Evolutionary conservation across 306 rosid species (phyloP), one percentile per base, ranked within the genome.

Genomic region (Cucumis melo): DNA sequence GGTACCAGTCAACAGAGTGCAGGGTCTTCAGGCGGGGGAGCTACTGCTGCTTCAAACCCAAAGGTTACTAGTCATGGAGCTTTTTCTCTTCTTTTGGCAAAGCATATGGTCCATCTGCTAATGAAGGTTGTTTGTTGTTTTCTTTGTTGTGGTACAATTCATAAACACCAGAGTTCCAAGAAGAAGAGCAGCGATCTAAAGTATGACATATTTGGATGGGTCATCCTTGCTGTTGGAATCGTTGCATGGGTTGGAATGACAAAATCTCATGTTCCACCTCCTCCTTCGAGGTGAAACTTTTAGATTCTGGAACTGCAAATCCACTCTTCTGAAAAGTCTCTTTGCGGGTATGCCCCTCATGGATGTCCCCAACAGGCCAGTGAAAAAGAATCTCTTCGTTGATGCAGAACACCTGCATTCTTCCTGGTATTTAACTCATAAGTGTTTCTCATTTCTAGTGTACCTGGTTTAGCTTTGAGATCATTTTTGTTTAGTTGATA

Each of bases 141-240:
- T 76, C n/a, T 48, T 77, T 20, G 32, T 29, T 77, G 75, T 61
- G 48, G 8, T 38, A 36, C 27, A 64, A 64, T 64, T 38, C 19
- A 32, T 15, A 53, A 77, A 46, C 51, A 20, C 50, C 89, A 91
- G 96, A 85, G 81, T 78, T 84, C 91, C 78, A 87, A 87, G 86
- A 82, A 54, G 64, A 89, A 79, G 84, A 91, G 82, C 82, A 81
- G 78, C 77, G 93, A 91, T 72, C 83, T 88, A 44, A 93, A 81
- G 79, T 91, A 93, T 78, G 98, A 93, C 83, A 72, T 93, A 41
- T 79, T 81, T 62, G 98, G 97, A 82, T 93, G 98, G 98, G 39
- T 88, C 73, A 91, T 93, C 78, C 90, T 91, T 80, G 97, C 90
- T 16, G 84, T 86, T 73, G 90, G 92, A 74, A 80, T 91, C 50